phyloP scores from a whole-genome alignment of 495 filamentous ascomycete species.

The Copromyces sp. region DNA sequence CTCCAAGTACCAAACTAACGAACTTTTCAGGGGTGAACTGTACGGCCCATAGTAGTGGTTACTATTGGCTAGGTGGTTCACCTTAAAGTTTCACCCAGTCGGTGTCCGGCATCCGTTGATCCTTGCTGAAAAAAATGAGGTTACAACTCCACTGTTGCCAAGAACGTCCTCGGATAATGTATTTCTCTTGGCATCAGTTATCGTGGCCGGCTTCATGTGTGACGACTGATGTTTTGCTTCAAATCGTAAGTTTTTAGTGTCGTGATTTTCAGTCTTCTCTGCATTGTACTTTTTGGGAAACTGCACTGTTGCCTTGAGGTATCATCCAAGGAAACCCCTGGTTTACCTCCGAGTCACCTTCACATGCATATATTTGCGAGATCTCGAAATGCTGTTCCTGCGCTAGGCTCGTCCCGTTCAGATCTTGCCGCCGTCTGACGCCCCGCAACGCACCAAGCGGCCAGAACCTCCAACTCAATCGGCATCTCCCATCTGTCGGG shows the following conservation, averaged over 20 bases:
- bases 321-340: not conserved
- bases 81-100: not conserved
- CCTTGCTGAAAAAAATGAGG: not conserved
- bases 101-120: not conserved
- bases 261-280: not conserved
- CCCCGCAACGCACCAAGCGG: not conserved
- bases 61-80: not conserved
- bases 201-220: not conserved
- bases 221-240: not conserved
- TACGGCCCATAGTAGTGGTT: no score
- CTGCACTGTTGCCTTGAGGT: not conserved
- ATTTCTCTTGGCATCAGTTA: not conserved
- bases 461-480: not conserved
- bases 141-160: not conserved
- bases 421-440: not conserved
- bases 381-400: not conserved
- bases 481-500: not conserved
- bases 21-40: no score
- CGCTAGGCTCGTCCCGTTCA: not conserved
- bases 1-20: no score
- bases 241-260: not conserved
- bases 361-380: not conserved
- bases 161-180: not conserved
- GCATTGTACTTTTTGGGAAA: not conserved
- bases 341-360: not conserved